A percentile compares a stretch with the other conserved stretches of the same genome.
phyloP scores from a whole-genome alignment of 306 rosid genomes.

The Glycyrrhiza uralensis region DNA sequence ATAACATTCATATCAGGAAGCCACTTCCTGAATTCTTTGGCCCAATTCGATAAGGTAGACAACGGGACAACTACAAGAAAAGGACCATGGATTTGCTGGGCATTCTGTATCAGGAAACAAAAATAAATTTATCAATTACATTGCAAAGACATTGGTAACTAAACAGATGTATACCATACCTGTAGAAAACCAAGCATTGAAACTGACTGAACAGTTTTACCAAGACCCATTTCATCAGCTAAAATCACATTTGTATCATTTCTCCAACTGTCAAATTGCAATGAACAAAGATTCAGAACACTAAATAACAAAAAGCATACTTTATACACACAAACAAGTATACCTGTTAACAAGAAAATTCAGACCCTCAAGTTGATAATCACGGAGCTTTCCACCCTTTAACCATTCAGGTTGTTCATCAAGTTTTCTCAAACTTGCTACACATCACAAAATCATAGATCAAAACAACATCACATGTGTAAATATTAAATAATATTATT shows the following conservation, averaged over 20 bases:
- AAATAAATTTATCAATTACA: not conserved
- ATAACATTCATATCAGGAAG: constrained; percentile 98
- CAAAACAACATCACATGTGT: too few relatives aligned
- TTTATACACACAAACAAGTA: not conserved
- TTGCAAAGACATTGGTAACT: constrained; percentile 5
- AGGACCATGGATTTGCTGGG: constrained; percentile 94
- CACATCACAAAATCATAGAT: constrained; percentile 37
- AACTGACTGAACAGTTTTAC: constrained; percentile 97
- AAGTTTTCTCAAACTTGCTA: constrained; percentile 95
- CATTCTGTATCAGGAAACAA: constrained; percentile 59
- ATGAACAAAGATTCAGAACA: constrained; percentile 32
- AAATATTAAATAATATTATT: too few relatives aligned
- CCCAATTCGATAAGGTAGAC: constrained; percentile 98
- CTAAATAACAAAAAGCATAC: constrained; percentile 6
- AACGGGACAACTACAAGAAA: constrained; percentile 97
- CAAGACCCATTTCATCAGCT: constrained; percentile 99
- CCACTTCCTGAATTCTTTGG: constrained; percentile 99
- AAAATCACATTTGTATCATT: constrained; percentile 98
- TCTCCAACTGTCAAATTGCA: constrained; percentile 84
- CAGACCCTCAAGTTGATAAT: constrained; percentile 98
- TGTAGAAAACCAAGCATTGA: constrained; percentile 99
- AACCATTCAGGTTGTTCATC: constrained; percentile 99
- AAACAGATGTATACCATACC: constrained; percentile 43
- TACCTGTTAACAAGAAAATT: constrained; percentile 99
- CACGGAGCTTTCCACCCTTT: constrained; percentile 97